Percentiles rank a stretch among this genome's conserved stretches.
Conservation (phyloP, 2,329 filamentous ascomycete species). For the Epichloe baconii region DNA sequence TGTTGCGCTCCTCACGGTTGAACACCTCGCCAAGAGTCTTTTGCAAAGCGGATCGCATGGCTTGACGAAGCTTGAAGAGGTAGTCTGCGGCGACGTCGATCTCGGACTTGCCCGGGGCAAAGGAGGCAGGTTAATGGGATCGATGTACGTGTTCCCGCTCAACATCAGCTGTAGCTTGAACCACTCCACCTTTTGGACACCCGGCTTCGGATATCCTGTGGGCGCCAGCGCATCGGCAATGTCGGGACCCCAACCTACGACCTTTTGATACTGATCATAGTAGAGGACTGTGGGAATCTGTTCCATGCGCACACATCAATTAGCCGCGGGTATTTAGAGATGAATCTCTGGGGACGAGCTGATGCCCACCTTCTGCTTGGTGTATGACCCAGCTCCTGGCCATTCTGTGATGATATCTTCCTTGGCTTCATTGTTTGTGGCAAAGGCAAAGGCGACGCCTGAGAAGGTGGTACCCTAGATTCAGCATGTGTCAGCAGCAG, state of each 20-base stretch:
- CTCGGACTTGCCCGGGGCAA: conserved; percentile 97
- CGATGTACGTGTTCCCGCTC: conserved; percentile 96
- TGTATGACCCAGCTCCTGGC: conserved; percentile 94
- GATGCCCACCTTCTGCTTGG: conserved; percentile 79
- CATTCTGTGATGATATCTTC: conserved; percentile 99
- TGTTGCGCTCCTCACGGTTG: conserved; percentile 95
- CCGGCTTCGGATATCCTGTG: conserved; percentile 93
- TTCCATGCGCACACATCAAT: not conserved
- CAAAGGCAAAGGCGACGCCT: conserved; percentile 92
- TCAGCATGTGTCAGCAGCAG: conserved; percentile 4
- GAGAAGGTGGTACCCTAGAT: conserved; percentile 88
- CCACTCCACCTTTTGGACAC: conserved; percentile 98
- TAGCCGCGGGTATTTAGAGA: not conserved
- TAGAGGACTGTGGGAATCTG: conserved; percentile 98
- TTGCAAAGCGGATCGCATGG: conserved; percentile 88
- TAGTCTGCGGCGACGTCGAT: conserved; percentile 99
- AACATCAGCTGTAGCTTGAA: conserved; percentile 99
- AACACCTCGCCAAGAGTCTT: conserved; percentile 97
- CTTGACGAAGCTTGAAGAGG: conserved; percentile 93
- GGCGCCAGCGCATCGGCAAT: conserved; percentile 93
- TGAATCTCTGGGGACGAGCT: not conserved
- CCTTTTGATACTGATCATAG: conserved; percentile 98
- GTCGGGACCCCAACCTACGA: conserved; percentile 98
- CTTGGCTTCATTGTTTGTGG: conserved; percentile 92
- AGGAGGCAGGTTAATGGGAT: conserved; percentile 95